Evolutionary conservation across 176 grass and related monocot species (phyloP).

Genomic region (Rhynchospora tenuis): DNA sequence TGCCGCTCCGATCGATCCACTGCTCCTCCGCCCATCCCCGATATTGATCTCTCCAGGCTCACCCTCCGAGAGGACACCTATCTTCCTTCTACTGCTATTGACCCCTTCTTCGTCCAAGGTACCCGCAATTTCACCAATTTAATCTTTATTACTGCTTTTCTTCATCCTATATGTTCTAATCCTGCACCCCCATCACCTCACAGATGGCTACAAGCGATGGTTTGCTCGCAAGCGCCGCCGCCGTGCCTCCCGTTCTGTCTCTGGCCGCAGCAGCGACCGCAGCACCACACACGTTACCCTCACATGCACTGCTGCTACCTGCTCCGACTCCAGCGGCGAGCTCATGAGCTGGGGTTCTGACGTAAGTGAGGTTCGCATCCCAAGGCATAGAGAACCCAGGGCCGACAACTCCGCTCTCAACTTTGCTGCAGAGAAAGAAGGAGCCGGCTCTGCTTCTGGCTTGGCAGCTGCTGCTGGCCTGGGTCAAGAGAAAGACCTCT

Average conservation of each 20-base stretch:
- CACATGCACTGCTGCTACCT: conserved; percentile 25
- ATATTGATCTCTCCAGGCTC: conserved; percentile 36
- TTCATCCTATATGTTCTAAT: neutral
- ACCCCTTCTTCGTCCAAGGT: conserved; percentile 14
- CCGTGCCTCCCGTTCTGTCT: conserved; percentile 37
- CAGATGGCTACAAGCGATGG: conserved; percentile 31
- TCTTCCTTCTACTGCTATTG: neutral
- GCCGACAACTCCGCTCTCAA: neutral
- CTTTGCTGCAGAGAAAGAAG: conserved; percentile 5
- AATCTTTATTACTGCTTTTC: neutral
- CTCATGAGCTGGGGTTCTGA: conserved; percentile 41
- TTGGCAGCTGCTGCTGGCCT: neutral
- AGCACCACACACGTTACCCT: conserved; percentile 22
- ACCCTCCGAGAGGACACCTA: conserved; percentile 22
- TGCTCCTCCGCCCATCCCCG: conserved; percentile 7
- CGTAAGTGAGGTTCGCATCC: conserved; percentile 36
- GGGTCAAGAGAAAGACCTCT: neutral
- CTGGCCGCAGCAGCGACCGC: conserved; percentile 39
- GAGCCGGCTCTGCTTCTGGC: neutral
- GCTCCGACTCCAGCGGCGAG: conserved; percentile 48
- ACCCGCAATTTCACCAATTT: too few relatives aligned
- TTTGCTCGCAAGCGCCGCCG: conserved; percentile 37
- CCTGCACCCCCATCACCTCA: neutral
- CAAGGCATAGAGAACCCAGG: neutral
- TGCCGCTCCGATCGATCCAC: conserved; percentile 45